These are phyloP conservation scores for Penicillium corylophilum DNA, from an alignment of 2,329 filamentous ascomycete species.

Conservation along the genomic window DNA sequence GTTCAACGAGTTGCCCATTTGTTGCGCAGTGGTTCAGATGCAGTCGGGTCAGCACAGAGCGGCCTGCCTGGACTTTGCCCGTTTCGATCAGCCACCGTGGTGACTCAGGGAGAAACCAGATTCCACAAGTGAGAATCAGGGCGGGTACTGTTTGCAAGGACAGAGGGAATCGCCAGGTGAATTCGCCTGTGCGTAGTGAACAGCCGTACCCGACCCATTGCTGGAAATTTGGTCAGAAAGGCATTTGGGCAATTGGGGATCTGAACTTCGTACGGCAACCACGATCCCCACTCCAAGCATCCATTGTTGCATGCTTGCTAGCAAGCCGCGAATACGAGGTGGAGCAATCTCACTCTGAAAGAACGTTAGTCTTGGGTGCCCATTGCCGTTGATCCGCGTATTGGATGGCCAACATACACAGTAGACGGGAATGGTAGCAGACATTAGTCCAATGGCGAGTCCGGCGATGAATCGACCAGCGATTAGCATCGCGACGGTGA, in stretches of 20 bases:
- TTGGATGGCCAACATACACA: conserved; percentile 28
- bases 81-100: conserved; percentile 41
- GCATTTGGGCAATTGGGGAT: not conserved
- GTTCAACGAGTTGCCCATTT: conserved; percentile 37
- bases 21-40: conserved; percentile 31
- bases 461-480: conserved; percentile 53
- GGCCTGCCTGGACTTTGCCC: conserved; percentile 36
- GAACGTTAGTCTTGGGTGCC: conserved; percentile 3
- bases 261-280: conserved; percentile 35
- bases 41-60: conserved; percentile 32
- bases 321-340: conserved; percentile 39
- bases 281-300: conserved; percentile 47
- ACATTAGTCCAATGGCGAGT: conserved; percentile 50
- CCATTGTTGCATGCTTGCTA: conserved; percentile 47
- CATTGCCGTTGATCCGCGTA: not conserved
- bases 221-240: conserved; percentile 20
- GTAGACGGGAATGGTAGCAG: conserved; percentile 50
- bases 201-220: conserved; percentile 53
- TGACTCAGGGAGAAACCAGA: conserved; percentile 36
- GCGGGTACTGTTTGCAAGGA: conserved; percentile 42
- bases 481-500: conserved; percentile 47
- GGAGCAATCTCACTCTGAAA: conserved; percentile 41
- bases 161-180: conserved; percentile 39
- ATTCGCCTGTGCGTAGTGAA: conserved; percentile 32
- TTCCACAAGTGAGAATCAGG: conserved; percentile 35